Evolutionary conservation across 495 filamentous ascomycete species (phyloP).

Genomic region (Neurospora sp.): DNA sequence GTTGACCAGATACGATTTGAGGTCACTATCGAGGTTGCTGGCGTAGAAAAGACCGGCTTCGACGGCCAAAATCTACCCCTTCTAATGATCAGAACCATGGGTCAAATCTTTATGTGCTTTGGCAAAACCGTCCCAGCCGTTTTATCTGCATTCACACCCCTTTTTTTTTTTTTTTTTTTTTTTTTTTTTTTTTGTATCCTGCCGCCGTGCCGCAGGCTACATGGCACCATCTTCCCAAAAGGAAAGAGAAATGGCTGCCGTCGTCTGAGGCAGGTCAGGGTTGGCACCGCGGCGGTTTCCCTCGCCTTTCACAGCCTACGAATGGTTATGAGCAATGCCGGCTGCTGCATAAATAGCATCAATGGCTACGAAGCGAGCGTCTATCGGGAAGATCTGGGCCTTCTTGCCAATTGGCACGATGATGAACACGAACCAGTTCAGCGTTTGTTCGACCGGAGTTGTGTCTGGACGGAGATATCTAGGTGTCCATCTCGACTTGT

Average conservation of each 20-base stretch:
- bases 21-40: no score
- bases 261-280: neutral
- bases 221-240: neutral
- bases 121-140: no score
- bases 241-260: neutral
- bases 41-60: no score
- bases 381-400: neutral
- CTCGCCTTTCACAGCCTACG: neutral
- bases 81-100: no score
- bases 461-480: neutral
- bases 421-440: neutral
- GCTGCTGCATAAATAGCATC: neutral
- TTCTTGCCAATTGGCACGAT: neutral
- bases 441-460: neutral
- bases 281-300: neutral
- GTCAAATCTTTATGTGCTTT: no score
- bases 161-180: no score
- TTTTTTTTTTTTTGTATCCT: neutral
- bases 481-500: neutral
- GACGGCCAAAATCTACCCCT: no score
- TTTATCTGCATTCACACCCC: no score
- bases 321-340: neutral
- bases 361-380: neutral
- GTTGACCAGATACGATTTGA: no score
- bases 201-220: neutral